These are phyloP conservation scores for Ensete ventricosum DNA, from an alignment of 176 grass and related monocot species.

Conservation along the genomic window DNA sequence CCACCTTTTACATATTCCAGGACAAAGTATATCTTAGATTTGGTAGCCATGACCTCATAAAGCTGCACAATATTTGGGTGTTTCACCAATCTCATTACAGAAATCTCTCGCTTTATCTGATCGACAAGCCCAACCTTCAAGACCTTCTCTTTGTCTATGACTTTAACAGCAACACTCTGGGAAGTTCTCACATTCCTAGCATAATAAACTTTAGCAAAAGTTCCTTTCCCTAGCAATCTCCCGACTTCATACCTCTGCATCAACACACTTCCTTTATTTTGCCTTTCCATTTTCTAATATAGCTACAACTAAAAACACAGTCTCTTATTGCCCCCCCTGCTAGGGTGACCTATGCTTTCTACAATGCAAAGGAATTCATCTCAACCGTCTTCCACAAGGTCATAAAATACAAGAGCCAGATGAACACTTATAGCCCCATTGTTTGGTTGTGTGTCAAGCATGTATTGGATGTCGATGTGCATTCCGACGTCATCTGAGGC, in stretches of 20 bases:
- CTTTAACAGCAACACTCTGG: constrained; percentile 1
- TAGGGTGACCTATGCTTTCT: no score
- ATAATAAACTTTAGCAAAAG: constrained; percentile 2
- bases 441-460: background rate
- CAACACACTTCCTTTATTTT: background rate
- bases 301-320: background rate
- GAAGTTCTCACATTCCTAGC: constrained; percentile 1
- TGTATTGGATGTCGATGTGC: no score
- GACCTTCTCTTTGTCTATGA: constrained; percentile 4
- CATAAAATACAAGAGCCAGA: background rate
- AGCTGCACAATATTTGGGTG: constrained; percentile 12
- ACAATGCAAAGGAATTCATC: background rate
- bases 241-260: background rate
- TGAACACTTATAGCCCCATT: background rate
- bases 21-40: constrained; percentile 6
- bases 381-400: background rate
- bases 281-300: background rate
- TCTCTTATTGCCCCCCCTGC: background rate
- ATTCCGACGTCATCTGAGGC: no score
- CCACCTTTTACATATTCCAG: constrained; percentile 8
- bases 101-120: constrained; percentile 6
- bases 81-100: background rate
- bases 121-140: background rate
- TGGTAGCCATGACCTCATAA: constrained; percentile 9
- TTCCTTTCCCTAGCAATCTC: constrained; percentile 1